Conservation (phyloP, 2,329 filamentous ascomycete species). For the Claviceps quebecensis region DNA sequence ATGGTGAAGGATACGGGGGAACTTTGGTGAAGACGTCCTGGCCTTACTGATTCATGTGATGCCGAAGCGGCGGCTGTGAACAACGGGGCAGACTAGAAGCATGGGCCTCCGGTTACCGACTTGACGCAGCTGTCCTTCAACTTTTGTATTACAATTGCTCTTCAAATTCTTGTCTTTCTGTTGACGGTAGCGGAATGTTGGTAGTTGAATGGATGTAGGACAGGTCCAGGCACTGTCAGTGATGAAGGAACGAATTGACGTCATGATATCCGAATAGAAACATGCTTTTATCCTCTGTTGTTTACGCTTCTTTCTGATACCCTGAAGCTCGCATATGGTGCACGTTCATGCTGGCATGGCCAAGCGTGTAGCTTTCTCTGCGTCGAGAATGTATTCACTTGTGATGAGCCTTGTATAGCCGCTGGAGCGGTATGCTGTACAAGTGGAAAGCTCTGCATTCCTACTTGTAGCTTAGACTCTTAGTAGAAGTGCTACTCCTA, state of each 20-base stretch:
- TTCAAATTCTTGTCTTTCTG: background rate
- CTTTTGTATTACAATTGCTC: background rate
- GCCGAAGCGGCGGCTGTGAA: background rate
- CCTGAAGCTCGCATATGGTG: too few relatives aligned
- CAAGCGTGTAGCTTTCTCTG: too few relatives aligned
- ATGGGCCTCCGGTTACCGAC: background rate
- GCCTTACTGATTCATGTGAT: background rate
- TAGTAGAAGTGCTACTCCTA: too few relatives aligned
- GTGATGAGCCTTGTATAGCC: too few relatives aligned
- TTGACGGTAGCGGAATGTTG: background rate
- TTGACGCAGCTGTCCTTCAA: background rate
- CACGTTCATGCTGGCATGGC: too few relatives aligned
- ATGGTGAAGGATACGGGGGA: constrained; percentile 51
- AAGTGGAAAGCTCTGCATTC: too few relatives aligned
- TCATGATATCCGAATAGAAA: background rate
- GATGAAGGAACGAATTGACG: background rate
- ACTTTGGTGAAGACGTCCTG: constrained; percentile 39
- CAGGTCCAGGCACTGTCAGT: background rate
- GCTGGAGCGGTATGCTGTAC: too few relatives aligned
- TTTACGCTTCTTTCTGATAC: too few relatives aligned
- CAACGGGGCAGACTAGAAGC: background rate
- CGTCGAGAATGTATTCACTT: too few relatives aligned
- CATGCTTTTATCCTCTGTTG: background rate
- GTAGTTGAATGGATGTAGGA: background rate
- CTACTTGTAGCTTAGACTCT: too few relatives aligned